phyloP scores from a whole-genome alignment of 176 grass and related monocot genomes.

The Aegilops sharonensis region DNA sequence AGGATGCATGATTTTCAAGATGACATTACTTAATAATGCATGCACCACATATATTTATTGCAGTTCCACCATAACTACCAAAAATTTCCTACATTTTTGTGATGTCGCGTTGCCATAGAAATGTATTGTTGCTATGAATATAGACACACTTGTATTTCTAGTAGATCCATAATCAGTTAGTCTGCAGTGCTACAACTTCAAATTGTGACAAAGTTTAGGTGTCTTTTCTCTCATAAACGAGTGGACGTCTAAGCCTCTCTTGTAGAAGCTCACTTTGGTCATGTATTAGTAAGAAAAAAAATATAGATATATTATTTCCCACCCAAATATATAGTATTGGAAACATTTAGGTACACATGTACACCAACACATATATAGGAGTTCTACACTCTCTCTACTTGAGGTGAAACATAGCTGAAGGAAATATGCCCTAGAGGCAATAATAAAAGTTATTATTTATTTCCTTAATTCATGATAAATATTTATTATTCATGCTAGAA shows the following conservation, averaged over 20 bases:
- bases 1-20: background rate
- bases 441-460: too few species aligned
- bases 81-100: background rate
- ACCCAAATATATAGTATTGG: background rate
- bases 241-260: background rate
- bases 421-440: too few species aligned
- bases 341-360: slow-evolving; percentile 11
- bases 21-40: background rate
- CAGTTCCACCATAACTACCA: background rate
- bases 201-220: background rate
- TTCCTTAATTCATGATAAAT: too few species aligned
- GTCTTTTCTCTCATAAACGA: background rate
- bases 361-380: background rate
- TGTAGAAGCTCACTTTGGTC: background rate
- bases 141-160: background rate
- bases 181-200: background rate
- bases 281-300: background rate
- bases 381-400: slow-evolving; percentile 14
- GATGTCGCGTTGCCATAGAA: background rate
- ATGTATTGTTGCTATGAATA: background rate
- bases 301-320: background rate
- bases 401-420: slow-evolving; percentile 4
- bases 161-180: background rate
- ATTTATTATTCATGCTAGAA: too few species aligned
- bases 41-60: background rate